Conservation (phyloP, 2,329 filamentous ascomycete species). For the Ascomycota sp. region DNA sequence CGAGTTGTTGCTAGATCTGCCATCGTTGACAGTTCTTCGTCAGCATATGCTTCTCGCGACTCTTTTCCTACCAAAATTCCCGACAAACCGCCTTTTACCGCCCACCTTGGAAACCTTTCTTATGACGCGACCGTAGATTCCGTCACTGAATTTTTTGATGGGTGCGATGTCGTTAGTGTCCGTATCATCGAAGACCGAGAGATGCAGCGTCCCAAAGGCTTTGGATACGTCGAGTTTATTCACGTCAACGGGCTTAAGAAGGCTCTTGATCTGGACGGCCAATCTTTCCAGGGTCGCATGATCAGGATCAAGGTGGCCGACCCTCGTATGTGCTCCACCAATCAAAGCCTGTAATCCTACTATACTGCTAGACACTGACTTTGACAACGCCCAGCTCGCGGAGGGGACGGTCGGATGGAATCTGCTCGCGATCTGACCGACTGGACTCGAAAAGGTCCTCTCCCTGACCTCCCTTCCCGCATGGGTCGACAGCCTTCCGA, state of each 20-base stretch:
- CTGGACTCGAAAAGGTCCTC: conserved; percentile 85
- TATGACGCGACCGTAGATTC: conserved; percentile 79
- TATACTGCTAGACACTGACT: conserved; percentile 13
- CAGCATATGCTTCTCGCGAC: conserved; percentile 46
- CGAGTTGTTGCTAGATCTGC: not conserved
- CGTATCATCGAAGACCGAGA: conserved; percentile 94
- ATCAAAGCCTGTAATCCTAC: not conserved
- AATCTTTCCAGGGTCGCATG: conserved; percentile 67
- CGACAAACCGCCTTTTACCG: conserved; percentile 82
- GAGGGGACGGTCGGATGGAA: conserved; percentile 43
- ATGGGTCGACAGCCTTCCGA: conserved; percentile 25
- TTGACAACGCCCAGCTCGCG: conserved; percentile 53
- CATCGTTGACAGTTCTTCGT: conserved; percentile 5
- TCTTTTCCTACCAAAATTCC: conserved; percentile 55
- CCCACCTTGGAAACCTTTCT: conserved; percentile 87
- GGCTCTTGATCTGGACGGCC: conserved; percentile 65
- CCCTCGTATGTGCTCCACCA: conserved; percentile 51
- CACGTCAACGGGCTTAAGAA: conserved; percentile 78
- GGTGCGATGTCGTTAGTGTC: conserved; percentile 72
- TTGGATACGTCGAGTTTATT: conserved; percentile 91
- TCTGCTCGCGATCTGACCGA: conserved; percentile 59
- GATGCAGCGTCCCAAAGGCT: conserved; percentile 86
- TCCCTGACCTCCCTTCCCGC: conserved; percentile 48
- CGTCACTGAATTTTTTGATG: conserved; percentile 68
- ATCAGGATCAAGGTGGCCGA: conserved; percentile 93